Base-by-base conservation (phyloP, 352 stramenopile genomes). In the Globisporangium parvum region DNA sequence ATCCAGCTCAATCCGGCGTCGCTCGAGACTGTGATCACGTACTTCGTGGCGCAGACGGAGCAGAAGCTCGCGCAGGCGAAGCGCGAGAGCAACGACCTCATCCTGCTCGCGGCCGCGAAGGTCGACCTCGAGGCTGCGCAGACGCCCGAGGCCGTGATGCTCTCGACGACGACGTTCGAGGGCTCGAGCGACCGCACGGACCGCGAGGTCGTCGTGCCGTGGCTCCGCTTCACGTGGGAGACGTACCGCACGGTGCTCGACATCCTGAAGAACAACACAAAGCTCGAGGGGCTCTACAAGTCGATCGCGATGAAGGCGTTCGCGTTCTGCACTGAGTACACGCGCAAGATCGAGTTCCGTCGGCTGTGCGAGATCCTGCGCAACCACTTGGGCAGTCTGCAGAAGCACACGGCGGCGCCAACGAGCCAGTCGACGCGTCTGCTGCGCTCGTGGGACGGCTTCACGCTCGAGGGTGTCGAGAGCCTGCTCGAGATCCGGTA, bases 191-290 rank as follows among this genome's bases (percentile, higher is more conserved):
- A 98, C 66, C 88, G 97, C 66, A 96, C 91, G 15, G 96, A 99
- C 68, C 91, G 94, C 23, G 84, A 97, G 47, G 73, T 98, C 28
- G 78, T 99, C 23, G 83, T 98, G 35, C 89, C 89, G 5, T 94
- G 84, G 85, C 76, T 98, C 51, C 86, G 87, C 53, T 99, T 99
- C 67, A 88, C 98, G 57, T 99, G 96, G 96, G 97, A 99, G 69
- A 97, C 91, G 20, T 99, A 98, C 81, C 85, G 97, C 47, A 96
- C 93, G 40, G 91, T 98, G 37, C 73, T 99, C 18, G 96, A 99
- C 67, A 98, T 99, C 59, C 74, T 99, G 20, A 96, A 97, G 69
- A 94, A 80, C 67, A 98, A 98, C 69, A 94, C 88, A 31, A 99
- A 99, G 69, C 72, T 90, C 14, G 82, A 93, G 61, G 57, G 62